Conservation (phyloP, 768 basidiomycete genomes). For the Leccinum arenicola region DNA sequence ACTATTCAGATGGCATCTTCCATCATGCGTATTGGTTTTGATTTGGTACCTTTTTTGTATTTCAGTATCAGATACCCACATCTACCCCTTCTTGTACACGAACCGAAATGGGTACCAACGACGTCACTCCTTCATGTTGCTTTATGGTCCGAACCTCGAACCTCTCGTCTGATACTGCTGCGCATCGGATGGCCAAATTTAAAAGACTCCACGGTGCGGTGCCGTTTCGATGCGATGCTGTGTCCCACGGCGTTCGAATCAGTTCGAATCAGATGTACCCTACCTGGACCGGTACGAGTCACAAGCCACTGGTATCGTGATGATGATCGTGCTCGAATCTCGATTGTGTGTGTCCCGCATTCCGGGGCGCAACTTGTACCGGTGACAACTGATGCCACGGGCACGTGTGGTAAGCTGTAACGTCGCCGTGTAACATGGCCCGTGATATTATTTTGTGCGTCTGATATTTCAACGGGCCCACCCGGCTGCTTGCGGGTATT, state of each 20-base stretch:
- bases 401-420: neutral
- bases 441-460: neutral
- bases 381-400: neutral
- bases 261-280: neutral
- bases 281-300: neutral
- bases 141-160: neutral
- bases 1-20: neutral
- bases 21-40: conserved; percentile 3
- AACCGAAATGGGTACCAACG: neutral
- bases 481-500: neutral
- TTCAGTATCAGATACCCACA: neutral
- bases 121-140: neutral
- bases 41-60: neutral
- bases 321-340: neutral
- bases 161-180: neutral
- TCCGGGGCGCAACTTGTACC: neutral
- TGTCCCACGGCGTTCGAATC: neutral
- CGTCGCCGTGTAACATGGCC: neutral
- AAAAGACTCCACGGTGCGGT: neutral
- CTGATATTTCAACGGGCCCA: neutral
- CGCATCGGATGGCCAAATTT: neutral
- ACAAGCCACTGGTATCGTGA: neutral
- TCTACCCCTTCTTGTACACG: conserved; percentile 4
- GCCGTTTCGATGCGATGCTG: neutral
- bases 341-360: neutral